phyloP scores from a whole-genome alignment of 345 rosid genomes.

The Geranium rotundifolium region DNA sequence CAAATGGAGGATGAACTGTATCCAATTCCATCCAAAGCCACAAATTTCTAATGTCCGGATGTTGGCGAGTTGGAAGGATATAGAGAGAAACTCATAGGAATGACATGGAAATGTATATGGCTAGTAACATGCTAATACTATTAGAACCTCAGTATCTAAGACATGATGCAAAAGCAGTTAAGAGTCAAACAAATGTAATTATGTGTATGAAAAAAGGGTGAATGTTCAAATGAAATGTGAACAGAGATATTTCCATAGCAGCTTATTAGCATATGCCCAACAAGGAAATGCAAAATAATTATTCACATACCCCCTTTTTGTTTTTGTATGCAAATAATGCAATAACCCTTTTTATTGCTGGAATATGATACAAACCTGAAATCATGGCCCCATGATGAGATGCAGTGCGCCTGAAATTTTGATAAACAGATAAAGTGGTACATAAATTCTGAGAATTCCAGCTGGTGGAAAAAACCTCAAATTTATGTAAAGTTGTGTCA shows the following conservation, averaged over 20 bases:
- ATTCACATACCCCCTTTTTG: neutral
- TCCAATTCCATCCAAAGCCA: no score
- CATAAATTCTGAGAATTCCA: slow-evolving; percentile 5
- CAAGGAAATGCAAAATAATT: neutral
- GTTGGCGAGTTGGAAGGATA: no score
- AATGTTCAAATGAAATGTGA: neutral
- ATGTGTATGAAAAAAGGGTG: neutral
- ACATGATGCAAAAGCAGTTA: no score
- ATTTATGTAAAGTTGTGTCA: neutral
- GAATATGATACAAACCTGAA: slow-evolving; percentile 58
- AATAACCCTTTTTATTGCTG: slow-evolving; percentile 1
- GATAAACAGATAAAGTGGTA: slow-evolving; percentile 10
- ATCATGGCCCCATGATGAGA: slow-evolving; percentile 98
- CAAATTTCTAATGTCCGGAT: no score
- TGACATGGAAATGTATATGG: no score
- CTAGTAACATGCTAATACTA: neutral
- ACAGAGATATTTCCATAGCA: neutral
- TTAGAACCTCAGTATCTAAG: no score
- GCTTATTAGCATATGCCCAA: neutral
- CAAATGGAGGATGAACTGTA: no score
- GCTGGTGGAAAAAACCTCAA: neutral
- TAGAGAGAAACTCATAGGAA: no score
- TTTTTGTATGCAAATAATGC: no score
- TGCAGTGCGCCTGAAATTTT: slow-evolving; percentile 81
- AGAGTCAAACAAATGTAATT: no score